These are phyloP conservation scores for Corymbia calophylla DNA, from an alignment of 441 rosid genomes.

Conservation along the genomic window DNA sequence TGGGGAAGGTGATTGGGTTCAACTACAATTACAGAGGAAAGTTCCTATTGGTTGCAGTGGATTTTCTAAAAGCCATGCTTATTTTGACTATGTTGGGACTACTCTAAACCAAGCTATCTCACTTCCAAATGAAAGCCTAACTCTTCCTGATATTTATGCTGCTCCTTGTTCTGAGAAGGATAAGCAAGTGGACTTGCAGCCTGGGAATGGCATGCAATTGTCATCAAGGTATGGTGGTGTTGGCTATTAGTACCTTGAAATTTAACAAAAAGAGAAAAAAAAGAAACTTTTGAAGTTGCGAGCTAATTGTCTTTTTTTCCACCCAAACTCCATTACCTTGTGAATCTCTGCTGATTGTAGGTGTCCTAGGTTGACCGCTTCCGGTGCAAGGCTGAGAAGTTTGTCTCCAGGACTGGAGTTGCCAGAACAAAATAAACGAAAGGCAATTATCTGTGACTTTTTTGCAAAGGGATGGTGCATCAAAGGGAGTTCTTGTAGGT, in stretches of 20 bases:
- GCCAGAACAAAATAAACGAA: constrained; percentile 37
- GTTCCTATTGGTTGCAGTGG: background rate
- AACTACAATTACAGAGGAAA: background rate
- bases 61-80: background rate
- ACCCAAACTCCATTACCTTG: background rate
- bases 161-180: background rate
- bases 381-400: constrained; percentile 27
- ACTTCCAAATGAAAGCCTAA: background rate
- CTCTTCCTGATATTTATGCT: background rate
- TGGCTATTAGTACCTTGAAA: background rate
- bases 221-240: background rate
- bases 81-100: background rate
- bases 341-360: constrained; percentile 24
- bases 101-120: background rate
- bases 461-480: constrained; percentile 87
- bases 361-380: constrained; percentile 42
- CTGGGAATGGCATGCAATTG: background rate
- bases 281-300: background rate
- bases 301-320: background rate
- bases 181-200: background rate
- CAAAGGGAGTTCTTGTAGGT: constrained; percentile 73
- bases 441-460: constrained; percentile 59
- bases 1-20: background rate
- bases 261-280: background rate
- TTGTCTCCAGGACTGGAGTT: constrained; percentile 26